These are phyloP conservation scores for Euphorbia peplus DNA, from an alignment of 345 rosid genomes.

Conservation along the genomic window DNA sequence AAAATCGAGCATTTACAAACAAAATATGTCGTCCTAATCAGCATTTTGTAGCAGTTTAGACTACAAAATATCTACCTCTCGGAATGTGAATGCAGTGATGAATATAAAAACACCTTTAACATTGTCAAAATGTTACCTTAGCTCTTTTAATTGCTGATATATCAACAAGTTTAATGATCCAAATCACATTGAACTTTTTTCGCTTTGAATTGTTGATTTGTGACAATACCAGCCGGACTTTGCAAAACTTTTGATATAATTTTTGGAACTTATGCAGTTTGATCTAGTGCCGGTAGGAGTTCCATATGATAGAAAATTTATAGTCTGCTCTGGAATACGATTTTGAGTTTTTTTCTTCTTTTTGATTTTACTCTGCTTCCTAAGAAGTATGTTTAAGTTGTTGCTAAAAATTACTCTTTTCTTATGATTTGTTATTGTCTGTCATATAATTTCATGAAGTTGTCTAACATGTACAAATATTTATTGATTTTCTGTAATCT, in stretches of 20 bases:
- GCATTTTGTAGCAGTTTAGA: no score
- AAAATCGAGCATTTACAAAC: no score
- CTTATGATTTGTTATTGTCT: no score
- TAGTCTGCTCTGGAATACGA: slow-evolving; percentile 71
- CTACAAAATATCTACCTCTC: no score
- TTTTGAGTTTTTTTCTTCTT: slow-evolving; percentile 15
- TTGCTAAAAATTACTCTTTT: not conserved
- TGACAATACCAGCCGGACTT: not conserved
- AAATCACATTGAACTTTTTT: not conserved
- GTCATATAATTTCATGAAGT: no score
- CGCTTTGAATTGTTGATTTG: not conserved
- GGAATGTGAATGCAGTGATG: no score
- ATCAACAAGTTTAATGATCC: not conserved
- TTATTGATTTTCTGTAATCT: no score
- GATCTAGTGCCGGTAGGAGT: slow-evolving; percentile 72
- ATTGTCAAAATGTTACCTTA: no score
- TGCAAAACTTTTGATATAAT: not conserved
- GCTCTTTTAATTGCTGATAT: not conserved
- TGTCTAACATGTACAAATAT: no score
- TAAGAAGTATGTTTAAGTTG: slow-evolving; percentile 5
- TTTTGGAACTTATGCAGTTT: slow-evolving; percentile 44
- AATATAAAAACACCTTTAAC: no score
- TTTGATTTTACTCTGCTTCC: not conserved
- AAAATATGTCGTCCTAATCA: no score
- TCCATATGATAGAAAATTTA: slow-evolving; percentile 81